phyloP scores from a whole-genome alignment of 139 green algal species.

The Chlorella sp. region DNA sequence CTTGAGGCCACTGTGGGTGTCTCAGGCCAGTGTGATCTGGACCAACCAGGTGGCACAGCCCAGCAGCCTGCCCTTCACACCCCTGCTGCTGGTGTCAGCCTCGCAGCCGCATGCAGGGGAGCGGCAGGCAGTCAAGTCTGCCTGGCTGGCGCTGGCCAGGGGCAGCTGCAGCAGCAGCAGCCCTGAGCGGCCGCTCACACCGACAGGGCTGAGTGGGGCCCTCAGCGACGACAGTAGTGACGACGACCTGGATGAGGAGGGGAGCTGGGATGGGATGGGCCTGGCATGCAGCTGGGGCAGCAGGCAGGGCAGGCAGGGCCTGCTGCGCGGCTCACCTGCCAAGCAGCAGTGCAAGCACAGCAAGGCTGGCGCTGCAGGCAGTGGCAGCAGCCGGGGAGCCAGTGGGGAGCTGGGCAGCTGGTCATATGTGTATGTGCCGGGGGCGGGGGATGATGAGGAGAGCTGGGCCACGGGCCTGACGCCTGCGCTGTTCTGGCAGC shows the following conservation, averaged over 20 bases:
- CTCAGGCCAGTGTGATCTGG: no score
- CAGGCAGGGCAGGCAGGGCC: no score
- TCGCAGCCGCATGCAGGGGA: conserved; percentile 52
- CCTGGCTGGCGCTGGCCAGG: neutral
- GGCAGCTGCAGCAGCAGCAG: neutral
- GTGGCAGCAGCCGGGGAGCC: neutral
- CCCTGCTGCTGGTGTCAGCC: conserved; percentile 82
- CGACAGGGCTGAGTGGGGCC: no score
- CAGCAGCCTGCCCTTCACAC: conserved; percentile 67
- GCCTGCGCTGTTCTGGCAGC: conserved; percentile 63
- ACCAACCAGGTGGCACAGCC: conserved; percentile 39
- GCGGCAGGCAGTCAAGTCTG: conserved; percentile 12
- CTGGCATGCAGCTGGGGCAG: no score
- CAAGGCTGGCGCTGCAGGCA: neutral
- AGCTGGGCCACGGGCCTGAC: conserved; percentile 82
- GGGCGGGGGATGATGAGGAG: conserved; percentile 95
- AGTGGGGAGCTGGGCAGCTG: neutral
- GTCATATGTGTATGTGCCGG: conserved; percentile 67
- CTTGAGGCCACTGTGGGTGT: no score
- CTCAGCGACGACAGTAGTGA: no score
- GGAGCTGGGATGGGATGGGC: no score
- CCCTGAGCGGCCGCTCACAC: no score
- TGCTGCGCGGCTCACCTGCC: no score
- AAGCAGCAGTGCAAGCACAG: neutral
- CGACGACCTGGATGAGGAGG: neutral